Base-by-base conservation (phyloP, 371 early-diverging fungal species). In the Cokeromyces recurvatus region DNA sequence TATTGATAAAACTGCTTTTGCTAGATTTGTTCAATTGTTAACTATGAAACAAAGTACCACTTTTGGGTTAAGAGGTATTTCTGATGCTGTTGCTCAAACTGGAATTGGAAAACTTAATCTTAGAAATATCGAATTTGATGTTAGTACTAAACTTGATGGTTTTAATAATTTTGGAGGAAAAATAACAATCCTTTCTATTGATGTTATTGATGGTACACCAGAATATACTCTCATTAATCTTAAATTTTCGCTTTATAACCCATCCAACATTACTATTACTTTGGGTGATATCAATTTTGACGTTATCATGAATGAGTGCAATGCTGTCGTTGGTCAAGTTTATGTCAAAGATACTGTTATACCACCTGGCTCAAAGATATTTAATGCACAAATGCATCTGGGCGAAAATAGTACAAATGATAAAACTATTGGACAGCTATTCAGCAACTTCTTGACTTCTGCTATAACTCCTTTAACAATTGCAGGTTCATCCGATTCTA, bases 241-340 rank as follows among this genome's bases (percentile, higher is more conserved):
- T 40, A 59, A 55, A 34, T 66, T 71, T 23, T 48, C 54, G 9
- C 51, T 79, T 27, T 62, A 49, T 57, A 79, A 75, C 32, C 83
- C 83, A 4, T 78, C 79, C 14, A 66, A 64, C 14, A 63, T 79
- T 43, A 74, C 78, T 7, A 76, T 78, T 37, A 70, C 59, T 47
- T 54, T 78, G 21, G 79, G 78, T 32, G 58, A 76, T 43, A 68
- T 77, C 38, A 53, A 54, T 23, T 75, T 81, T 48, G 53, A 67
- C 37, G 60, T 73, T 37, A 36, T 53, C 16, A 65, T 66, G 48
- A 54, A 66, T 22, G 75, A 72, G 7, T 45, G 48, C 38, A 46
- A 57, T 38, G 51, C 60, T 15, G 48, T 50, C 9, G 59, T 81
- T 48, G 78, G 75, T 38, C 37, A 47, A 41, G 65, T 64, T 22